phyloP scores from a whole-genome alignment of 2,329 filamentous ascomycete genomes.

The Cadophora luteo-olivacea region DNA sequence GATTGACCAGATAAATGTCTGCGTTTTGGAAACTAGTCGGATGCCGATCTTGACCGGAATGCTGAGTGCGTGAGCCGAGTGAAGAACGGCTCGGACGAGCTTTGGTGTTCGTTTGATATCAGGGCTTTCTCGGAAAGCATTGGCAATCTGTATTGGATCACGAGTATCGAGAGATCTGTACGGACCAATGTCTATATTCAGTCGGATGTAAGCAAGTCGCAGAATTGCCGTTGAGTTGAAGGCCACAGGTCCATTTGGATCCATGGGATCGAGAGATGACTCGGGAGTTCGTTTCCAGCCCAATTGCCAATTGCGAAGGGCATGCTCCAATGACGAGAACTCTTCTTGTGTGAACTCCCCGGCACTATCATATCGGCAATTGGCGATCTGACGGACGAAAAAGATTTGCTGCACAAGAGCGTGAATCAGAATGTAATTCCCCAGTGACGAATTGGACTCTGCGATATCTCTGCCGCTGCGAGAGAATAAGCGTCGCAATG shows the following conservation, averaged over 20 bases:
- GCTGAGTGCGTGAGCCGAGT: slow-evolving; percentile 72
- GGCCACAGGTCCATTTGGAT: slow-evolving; percentile 64
- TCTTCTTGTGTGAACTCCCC: slow-evolving; percentile 59
- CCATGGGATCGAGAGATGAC: slow-evolving; percentile 54
- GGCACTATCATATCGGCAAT: slow-evolving; percentile 46
- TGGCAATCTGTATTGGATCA: slow-evolving; percentile 66
- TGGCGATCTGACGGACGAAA: slow-evolving; percentile 56
- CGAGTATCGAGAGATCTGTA: slow-evolving; percentile 69
- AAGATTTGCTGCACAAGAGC: slow-evolving; percentile 76
- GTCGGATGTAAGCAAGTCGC: slow-evolving; percentile 67
- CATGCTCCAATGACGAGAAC: slow-evolving; percentile 39
- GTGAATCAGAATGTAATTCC: slow-evolving; percentile 75
- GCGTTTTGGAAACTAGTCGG: slow-evolving; percentile 66
- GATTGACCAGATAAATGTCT: slow-evolving; percentile 68
- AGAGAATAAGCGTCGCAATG: slow-evolving; percentile 59
- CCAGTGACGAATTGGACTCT: slow-evolving; percentile 57
- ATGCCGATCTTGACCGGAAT: slow-evolving; percentile 70
- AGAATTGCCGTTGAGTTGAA: slow-evolving; percentile 70
- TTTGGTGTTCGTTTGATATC: slow-evolving; percentile 64
- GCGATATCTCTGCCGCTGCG: slow-evolving; percentile 52
- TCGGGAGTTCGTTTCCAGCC: slow-evolving; percentile 57
- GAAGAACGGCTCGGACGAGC: slow-evolving; percentile 69
- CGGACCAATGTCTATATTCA: slow-evolving; percentile 69
- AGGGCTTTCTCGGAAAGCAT: slow-evolving; percentile 64
- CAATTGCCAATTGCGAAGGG: slow-evolving; percentile 62